Base-by-base conservation (phyloP, 2,329 filamentous ascomycete species). In the Thielaviopsis populi region DNA sequence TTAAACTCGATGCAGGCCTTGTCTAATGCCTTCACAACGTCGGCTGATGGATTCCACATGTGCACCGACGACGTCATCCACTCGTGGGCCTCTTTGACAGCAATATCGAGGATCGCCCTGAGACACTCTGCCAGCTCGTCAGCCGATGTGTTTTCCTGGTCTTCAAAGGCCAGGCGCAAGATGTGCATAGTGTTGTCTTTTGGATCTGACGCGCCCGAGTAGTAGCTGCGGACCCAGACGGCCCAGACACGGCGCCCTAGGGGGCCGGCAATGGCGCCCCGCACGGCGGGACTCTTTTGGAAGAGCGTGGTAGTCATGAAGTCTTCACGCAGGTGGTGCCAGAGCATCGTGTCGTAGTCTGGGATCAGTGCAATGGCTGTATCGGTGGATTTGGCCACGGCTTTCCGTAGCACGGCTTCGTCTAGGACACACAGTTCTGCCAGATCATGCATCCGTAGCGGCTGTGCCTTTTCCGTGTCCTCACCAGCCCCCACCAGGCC, bases 321-420 rank as follows among this genome's bases (percentile, higher is more conserved):
- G 60, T 91, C 84, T 74, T 96, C 90, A 59, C 92, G 83, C 65
- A 85, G 83, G 72, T 89, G 83, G 73, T 92, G 86, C 89, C 89
- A 95, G 66, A 80, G 75, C 68, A 91, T 80, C 6, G 84, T 83
- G 64, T 86, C 81, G 66, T 82, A 73, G 69, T 89, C 83, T 0
- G 89, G 88, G 0, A 74, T 59, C 10, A 76, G 61, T 17, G 71
- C 72, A 10, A 71, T 70, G 17, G 24, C 77, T 74, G 15, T 77
- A 80, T 68, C 78, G 76, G 65, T 74, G 70, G 67, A 50, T 2
- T n/a, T 17, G 22, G 73, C 68, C n/a, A 90, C 75, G 10, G 77
- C 76, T 13, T 73, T 71, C 11, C 80, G 79, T 63, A 96, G 73
- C 27, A 84, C 75, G 59, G 77, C 69, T 69, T 88, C 86, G 70